Evolutionary conservation across 129 eudicot species (phyloP).

Genomic region (Ambrosia trifida): DNA sequence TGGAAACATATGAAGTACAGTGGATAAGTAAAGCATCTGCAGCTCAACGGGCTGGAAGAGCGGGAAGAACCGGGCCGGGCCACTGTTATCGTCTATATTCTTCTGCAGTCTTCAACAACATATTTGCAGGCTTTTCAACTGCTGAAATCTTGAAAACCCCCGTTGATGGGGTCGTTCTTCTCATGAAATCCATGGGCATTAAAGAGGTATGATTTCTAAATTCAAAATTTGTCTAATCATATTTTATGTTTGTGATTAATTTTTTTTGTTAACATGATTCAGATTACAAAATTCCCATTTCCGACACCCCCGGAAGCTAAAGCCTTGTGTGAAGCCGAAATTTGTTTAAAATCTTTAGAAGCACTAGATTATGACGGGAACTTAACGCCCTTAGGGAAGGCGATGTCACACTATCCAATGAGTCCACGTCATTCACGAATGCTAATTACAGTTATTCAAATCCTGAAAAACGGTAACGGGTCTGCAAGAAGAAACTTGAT

Average conservation of each 20-base stretch:
- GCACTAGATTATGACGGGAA: conserved; percentile 71
- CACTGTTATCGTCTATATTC: conserved; percentile 96
- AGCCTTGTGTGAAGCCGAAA: conserved; percentile 70
- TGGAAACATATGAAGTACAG: conserved; percentile 82
- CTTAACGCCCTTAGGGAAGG: conserved; percentile 74
- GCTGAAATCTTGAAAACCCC: conserved; percentile 90
- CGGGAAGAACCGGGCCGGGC: conserved; percentile 98
- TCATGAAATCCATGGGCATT: conserved; percentile 95
- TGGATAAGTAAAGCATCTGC: conserved; percentile 99
- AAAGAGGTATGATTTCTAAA: conserved; percentile 47
- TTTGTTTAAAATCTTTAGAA: conserved; percentile 75
- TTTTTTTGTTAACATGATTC: conserved; percentile 21
- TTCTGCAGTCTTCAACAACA: conserved; percentile 70
- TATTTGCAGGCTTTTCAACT: conserved; percentile 59
- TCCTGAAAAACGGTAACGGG: conserved; percentile 45
- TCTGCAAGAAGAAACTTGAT: conserved; percentile 51
- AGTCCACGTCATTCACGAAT: conserved; percentile 97
- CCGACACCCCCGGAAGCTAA: conserved; percentile 76
- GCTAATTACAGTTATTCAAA: conserved; percentile 86
- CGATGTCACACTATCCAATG: conserved; percentile 94
- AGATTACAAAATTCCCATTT: conserved; percentile 90
- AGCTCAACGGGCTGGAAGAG: conserved; percentile 95
- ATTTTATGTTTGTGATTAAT: background rate
- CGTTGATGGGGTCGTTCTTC: conserved; percentile 91
- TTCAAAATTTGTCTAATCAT: background rate